Percentiles rank a stretch among this genome's conserved stretches.
These are phyloP conservation scores for Talaromyces adpressus DNA, from an alignment of 495 filamentous ascomycete species.

Conservation along the genomic window DNA sequence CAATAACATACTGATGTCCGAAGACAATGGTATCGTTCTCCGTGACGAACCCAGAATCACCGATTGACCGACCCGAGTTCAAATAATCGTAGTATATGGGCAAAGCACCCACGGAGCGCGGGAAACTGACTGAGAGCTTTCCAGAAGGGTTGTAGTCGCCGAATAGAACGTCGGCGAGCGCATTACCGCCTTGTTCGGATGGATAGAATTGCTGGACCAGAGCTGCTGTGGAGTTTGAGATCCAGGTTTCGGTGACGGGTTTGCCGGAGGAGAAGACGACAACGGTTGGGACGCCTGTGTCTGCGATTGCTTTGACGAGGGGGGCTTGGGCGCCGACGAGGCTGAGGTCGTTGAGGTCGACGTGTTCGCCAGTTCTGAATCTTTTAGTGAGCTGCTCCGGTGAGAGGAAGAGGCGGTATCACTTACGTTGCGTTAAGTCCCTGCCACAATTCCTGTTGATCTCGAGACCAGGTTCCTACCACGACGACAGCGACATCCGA, in stretches of 20 bases:
- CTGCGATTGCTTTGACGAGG: slow-evolving; percentile 55
- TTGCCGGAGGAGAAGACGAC: slow-evolving; percentile 65
- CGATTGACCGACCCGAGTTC: slow-evolving; percentile 51
- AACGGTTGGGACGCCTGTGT: slow-evolving; percentile 59
- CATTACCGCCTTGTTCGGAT: slow-evolving; percentile 54
- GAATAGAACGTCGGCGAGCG: slow-evolving; percentile 60
- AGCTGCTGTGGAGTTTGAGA: slow-evolving; percentile 49
- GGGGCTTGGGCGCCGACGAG: slow-evolving; percentile 65
- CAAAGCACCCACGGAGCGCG: slow-evolving; percentile 54
- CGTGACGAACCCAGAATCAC: slow-evolving; percentile 39
- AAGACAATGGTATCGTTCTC: slow-evolving; percentile 55
- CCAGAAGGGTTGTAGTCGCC: slow-evolving; percentile 60
- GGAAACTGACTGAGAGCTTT: slow-evolving; percentile 63
- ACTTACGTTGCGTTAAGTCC: slow-evolving; percentile 57
- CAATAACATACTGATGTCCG: slow-evolving; percentile 59
- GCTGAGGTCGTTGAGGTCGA: slow-evolving; percentile 53
- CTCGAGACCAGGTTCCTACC: slow-evolving; percentile 68
- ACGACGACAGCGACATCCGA: slow-evolving; percentile 66
- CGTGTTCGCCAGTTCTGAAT: slow-evolving; percentile 59
- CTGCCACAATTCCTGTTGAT: slow-evolving; percentile 59
- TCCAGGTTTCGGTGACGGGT: slow-evolving; percentile 62
- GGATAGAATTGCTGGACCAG: slow-evolving; percentile 68
- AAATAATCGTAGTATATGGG: slow-evolving; percentile 67
- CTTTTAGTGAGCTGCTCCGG: background rate
- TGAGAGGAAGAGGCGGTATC: background rate